phyloP scores from a whole-genome alignment of 768 basidiomycete genomes.

The Suillus tomentosus region DNA sequence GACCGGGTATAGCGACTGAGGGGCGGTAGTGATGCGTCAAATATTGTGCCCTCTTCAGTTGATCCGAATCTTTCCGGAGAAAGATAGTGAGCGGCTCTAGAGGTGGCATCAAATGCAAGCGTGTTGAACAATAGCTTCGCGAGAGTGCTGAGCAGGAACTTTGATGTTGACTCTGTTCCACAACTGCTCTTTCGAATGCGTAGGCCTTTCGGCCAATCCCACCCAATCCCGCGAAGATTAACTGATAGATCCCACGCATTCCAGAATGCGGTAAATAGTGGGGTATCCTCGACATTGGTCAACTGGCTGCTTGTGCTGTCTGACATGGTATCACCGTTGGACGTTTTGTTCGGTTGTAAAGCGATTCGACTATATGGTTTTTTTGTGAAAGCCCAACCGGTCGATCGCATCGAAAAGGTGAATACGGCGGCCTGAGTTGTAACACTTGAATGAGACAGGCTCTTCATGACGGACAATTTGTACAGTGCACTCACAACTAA shows the following conservation, averaged over 20 bases:
- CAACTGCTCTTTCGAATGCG: constrained; percentile 18
- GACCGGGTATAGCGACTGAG: constrained; percentile 44
- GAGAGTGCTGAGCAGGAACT: constrained; percentile 20
- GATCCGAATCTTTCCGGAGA: constrained; percentile 42
- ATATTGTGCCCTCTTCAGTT: constrained; percentile 38
- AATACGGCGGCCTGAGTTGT: constrained; percentile 28
- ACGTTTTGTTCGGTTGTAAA: not conserved
- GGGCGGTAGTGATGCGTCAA: constrained; percentile 34
- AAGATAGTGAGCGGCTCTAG: constrained; percentile 27
- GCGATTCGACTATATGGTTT: constrained; percentile 9
- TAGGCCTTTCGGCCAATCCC: constrained; percentile 18
- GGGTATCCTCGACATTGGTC: not conserved
- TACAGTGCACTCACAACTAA: constrained; percentile 20
- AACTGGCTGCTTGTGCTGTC: not conserved
- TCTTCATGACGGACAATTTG: not conserved
- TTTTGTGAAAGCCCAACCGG: constrained; percentile 22
- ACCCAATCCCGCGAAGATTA: constrained; percentile 32
- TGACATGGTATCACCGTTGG: not conserved
- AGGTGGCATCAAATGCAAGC: constrained; percentile 15
- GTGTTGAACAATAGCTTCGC: constrained; percentile 4
- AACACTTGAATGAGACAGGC: constrained; percentile 10
- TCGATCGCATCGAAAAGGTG: constrained; percentile 25
- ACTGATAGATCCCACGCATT: constrained; percentile 29
- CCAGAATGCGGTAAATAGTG: constrained; percentile 15
- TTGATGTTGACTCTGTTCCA: constrained; percentile 17